These are phyloP conservation scores for Globisporangium solare DNA, from an alignment of 352 stramenopile genomes.

Conservation along the genomic window DNA sequence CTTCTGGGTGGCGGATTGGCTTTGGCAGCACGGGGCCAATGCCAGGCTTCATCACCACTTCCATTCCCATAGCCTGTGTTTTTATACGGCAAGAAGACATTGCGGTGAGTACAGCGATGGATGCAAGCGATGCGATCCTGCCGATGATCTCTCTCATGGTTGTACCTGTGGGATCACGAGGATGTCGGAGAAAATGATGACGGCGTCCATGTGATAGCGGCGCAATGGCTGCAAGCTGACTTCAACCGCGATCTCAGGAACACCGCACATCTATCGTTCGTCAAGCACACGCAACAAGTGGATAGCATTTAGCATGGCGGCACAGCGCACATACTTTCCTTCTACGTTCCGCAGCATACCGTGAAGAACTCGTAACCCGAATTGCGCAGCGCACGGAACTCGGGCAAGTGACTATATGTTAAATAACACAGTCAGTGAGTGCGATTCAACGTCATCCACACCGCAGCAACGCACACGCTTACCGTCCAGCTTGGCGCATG, in stretches of 20 bases:
- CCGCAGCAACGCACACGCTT: constrained; percentile 22
- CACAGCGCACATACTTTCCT: background rate
- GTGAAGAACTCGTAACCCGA: constrained; percentile 89
- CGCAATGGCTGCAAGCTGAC: constrained; percentile 96
- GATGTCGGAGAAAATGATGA: constrained; percentile 99
- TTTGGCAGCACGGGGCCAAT: constrained; percentile 85
- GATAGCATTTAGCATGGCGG: constrained; percentile 1
- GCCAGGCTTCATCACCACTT: constrained; percentile 94
- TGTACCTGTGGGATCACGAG: constrained; percentile 92
- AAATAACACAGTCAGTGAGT: too few species aligned
- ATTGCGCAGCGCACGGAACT: constrained; percentile 83
- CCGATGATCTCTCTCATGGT: background rate
- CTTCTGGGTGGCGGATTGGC: constrained; percentile 76
- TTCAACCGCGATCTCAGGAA: constrained; percentile 89
- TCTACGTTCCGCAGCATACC: constrained; percentile 19
- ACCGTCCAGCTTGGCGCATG: constrained; percentile 96
- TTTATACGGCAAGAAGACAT: background rate
- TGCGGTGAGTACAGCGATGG: background rate
- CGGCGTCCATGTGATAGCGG: constrained; percentile 92
- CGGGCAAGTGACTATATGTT: constrained; percentile 85
- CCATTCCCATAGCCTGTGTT: constrained; percentile 94
- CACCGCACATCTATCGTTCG: constrained; percentile 65
- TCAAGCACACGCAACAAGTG: background rate
- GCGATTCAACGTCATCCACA: constrained; percentile 4
- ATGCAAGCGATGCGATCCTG: background rate